phyloP scores from a whole-genome alignment of 2,329 filamentous ascomycete genomes.

The Penicillium italicum region DNA sequence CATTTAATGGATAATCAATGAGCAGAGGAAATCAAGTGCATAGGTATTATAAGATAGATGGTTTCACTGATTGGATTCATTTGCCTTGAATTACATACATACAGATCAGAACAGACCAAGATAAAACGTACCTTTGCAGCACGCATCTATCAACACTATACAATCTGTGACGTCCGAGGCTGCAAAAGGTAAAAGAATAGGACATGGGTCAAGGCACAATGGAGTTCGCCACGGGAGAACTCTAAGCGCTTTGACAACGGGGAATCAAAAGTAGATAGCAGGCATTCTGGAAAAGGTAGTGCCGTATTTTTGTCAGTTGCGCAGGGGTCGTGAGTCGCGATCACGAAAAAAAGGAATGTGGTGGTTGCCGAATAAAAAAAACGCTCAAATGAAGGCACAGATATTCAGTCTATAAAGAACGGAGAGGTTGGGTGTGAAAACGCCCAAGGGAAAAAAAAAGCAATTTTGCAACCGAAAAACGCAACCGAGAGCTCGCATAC shows the following conservation, averaged over 20 bases:
- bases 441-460: conserved; percentile 9
- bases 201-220: conserved; percentile 12
- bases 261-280: conserved; percentile 20
- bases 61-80: conserved; percentile 1
- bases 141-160: conserved; percentile 2
- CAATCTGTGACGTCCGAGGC: conserved; percentile 2
- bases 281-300: conserved; percentile 2
- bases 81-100: conserved; percentile 28
- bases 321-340: conserved; percentile 12
- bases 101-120: conserved; percentile 12
- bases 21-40: no score
- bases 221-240: background rate
- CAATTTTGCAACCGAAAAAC: conserved; percentile 18
- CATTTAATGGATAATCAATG: no score
- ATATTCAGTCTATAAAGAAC: conserved; percentile 17
- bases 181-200: conserved; percentile 3
- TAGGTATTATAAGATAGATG: no score
- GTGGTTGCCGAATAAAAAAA: conserved; percentile 10
- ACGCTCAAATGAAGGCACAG: conserved; percentile 16
- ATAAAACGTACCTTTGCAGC: conserved; percentile 7
- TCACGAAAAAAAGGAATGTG: conserved; percentile 19
- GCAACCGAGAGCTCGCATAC: conserved; percentile 23
- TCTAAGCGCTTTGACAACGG: conserved; percentile 15
- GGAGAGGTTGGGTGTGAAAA: conserved; percentile 9
- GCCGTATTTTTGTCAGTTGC: conserved; percentile 12